Evolutionary conservation across 1,284 basidiomycete genomes (phyloP).

Genomic region (Hemileia vastatrix): DNA sequence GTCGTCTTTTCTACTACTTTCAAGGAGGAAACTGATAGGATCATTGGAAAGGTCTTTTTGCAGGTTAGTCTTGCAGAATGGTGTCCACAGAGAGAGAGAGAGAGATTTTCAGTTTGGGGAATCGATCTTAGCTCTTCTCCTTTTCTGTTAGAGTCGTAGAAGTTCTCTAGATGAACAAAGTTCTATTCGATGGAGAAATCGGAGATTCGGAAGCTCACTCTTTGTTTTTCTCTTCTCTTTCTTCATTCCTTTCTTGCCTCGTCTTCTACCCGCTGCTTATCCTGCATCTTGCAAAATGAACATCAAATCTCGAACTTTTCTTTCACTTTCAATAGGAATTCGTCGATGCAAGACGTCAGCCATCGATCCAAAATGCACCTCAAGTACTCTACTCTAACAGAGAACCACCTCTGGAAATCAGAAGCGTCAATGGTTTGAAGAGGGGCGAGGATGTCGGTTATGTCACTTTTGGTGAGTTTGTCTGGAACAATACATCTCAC

Average conservation of each 20-base stretch:
- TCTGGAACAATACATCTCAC: not conserved
- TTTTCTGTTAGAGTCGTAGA: too few species aligned
- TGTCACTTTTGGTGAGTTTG: slow-evolving; percentile 68
- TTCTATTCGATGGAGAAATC: not conserved
- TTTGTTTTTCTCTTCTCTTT: not conserved
- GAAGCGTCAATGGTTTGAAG: slow-evolving; percentile 68
- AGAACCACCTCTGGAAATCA: slow-evolving; percentile 89
- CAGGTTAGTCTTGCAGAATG: slow-evolving; percentile 60
- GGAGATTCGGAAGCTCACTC: not conserved
- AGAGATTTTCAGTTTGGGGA: not conserved
- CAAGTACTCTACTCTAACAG: slow-evolving; percentile 92
- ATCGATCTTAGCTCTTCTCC: not conserved
- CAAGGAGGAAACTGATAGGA: slow-evolving; percentile 91
- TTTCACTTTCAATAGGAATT: slow-evolving; percentile 62
- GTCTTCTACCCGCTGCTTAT: too few species aligned
- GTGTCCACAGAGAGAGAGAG: not conserved
- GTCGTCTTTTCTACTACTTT: slow-evolving; percentile 96
- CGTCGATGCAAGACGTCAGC: slow-evolving; percentile 85
- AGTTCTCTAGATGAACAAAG: too few species aligned
- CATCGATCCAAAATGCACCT: slow-evolving; percentile 91
- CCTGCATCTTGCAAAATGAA: too few species aligned
- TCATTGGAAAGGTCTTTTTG: slow-evolving; percentile 92
- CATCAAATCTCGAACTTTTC: too few species aligned
- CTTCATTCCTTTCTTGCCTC: not conserved
- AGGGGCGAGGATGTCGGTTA: slow-evolving; percentile 88